These are phyloP conservation scores for Aaosphaeria pasadenensis DNA, from an alignment of 2,329 filamentous ascomycete genomes.

Conservation along the genomic window DNA sequence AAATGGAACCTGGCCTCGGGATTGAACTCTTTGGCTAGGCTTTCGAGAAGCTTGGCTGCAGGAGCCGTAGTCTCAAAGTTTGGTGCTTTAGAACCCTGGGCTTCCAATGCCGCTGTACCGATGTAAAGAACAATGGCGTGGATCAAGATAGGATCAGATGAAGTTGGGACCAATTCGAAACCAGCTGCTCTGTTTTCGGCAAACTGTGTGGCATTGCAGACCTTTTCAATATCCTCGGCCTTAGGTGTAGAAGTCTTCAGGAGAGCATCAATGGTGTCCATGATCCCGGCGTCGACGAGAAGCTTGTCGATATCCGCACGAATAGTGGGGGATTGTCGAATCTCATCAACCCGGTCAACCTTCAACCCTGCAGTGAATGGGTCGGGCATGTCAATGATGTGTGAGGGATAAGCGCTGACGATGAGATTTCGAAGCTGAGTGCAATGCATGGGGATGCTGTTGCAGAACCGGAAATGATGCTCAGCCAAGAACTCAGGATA, in stretches of 20 bases:
- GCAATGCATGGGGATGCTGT: slow-evolving; percentile 77
- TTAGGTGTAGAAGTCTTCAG: slow-evolving; percentile 56
- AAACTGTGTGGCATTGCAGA: slow-evolving; percentile 70
- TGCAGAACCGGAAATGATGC: slow-evolving; percentile 79
- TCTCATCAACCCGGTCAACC: slow-evolving; percentile 72
- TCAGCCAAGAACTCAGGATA: slow-evolving; percentile 90
- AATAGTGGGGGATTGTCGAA: slow-evolving; percentile 64
- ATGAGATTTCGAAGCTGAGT: slow-evolving; percentile 87
- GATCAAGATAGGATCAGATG: slow-evolving; percentile 68
- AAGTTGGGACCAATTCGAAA: slow-evolving; percentile 65
- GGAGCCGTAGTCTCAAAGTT: slow-evolving; percentile 64
- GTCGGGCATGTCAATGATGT: slow-evolving; percentile 69
- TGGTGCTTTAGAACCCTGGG: slow-evolving; percentile 57
- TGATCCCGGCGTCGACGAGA: slow-evolving; percentile 51
- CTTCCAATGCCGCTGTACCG: slow-evolving; percentile 67
- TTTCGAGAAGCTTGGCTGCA: slow-evolving; percentile 70
- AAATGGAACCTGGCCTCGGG: slow-evolving; percentile 83
- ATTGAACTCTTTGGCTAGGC: slow-evolving; percentile 70
- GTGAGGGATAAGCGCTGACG: slow-evolving; percentile 72
- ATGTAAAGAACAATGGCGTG: slow-evolving; percentile 83
- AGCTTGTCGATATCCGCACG: slow-evolving; percentile 59
- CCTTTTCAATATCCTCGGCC: slow-evolving; percentile 71
- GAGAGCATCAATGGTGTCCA: slow-evolving; percentile 51
- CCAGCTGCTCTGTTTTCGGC: slow-evolving; percentile 58
- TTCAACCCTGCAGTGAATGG: slow-evolving; percentile 72